Conservation (phyloP, 805 yeast genomes). For the Debaryomyces tyrocola region DNA sequence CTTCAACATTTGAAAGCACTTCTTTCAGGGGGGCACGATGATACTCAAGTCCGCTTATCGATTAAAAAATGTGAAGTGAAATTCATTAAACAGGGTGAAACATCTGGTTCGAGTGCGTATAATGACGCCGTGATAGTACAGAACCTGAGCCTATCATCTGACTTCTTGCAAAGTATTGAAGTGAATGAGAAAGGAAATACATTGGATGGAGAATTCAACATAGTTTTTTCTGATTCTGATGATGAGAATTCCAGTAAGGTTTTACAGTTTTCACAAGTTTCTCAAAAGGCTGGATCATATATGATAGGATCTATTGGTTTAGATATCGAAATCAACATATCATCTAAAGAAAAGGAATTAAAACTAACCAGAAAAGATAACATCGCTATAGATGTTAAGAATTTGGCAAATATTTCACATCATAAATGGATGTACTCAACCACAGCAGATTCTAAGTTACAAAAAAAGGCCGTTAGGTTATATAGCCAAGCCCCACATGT, state of each 20-base stretch:
- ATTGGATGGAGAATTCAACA: conserved; percentile 1
- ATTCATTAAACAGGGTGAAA: not conserved
- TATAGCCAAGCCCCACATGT: conserved; percentile 6
- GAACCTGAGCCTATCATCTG: conserved; percentile 6
- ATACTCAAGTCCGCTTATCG: not conserved
- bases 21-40: conserved; percentile 2
- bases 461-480: conserved; percentile 1
- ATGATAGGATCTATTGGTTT: conserved; percentile 17
- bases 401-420: not conserved
- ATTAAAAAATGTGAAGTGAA: not conserved
- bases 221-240: conserved; percentile 5
- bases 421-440: not conserved
- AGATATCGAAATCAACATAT: conserved; percentile 7
- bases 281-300: conserved; percentile 22
- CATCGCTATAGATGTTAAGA: not conserved
- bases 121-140: not conserved
- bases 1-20: conserved; percentile 5
- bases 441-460: not conserved
- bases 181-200: not conserved
- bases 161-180: conserved; percentile 3
- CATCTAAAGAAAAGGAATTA: not conserved
- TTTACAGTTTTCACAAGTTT: conserved; percentile 20
- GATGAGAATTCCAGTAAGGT: conserved; percentile 7
- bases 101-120: not conserved
- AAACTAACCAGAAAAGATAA: not conserved